Evolutionary conservation across 2,329 filamentous ascomycete species (phyloP).

Genomic region (Alternaria metachromatica): DNA sequence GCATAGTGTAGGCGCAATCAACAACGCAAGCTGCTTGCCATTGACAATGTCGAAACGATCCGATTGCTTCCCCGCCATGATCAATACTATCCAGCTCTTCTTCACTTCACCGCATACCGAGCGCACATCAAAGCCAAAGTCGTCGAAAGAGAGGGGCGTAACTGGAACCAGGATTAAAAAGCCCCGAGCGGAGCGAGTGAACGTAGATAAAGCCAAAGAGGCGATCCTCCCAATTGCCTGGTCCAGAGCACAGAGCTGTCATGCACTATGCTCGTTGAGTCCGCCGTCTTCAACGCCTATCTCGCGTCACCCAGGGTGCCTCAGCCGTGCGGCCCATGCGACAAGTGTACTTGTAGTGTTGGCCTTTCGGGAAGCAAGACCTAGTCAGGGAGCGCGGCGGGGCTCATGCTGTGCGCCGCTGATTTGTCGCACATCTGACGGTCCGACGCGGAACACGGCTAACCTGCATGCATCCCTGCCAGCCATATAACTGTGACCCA

Average conservation of each 20-base stretch:
- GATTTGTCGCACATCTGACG: slow-evolving; percentile 5
- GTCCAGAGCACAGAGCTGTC: slow-evolving; percentile 11
- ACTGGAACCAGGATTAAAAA: slow-evolving; percentile 10
- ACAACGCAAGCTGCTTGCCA: slow-evolving; percentile 21
- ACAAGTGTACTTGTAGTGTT: slow-evolving; percentile 5
- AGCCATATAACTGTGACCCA: not conserved
- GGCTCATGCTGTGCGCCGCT: not conserved
- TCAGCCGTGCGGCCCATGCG: slow-evolving; percentile 11
- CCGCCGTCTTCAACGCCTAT: slow-evolving; percentile 7
- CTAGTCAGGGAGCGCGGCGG: not conserved
- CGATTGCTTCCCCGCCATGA: slow-evolving; percentile 18
- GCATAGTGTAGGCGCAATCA: slow-evolving; percentile 24
- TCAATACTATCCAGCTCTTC: not conserved
- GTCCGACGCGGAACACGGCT: slow-evolving; percentile 12
- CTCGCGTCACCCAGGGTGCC: slow-evolving; percentile 6
- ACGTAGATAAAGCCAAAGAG: slow-evolving; percentile 7
- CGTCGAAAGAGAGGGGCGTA: slow-evolving; percentile 4
- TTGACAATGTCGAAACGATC: slow-evolving; percentile 26
- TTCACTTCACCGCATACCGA: slow-evolving; percentile 13
- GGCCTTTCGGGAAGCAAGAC: slow-evolving; percentile 3
- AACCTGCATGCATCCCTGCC: slow-evolving; percentile 5
- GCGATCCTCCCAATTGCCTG: slow-evolving; percentile 9
- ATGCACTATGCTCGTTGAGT: slow-evolving; percentile 14
- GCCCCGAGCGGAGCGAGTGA: slow-evolving; percentile 4
- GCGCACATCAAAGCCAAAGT: not conserved